Conservation (phyloP, 257 asterid genomes). For the Knoxia roxburghii region DNA sequence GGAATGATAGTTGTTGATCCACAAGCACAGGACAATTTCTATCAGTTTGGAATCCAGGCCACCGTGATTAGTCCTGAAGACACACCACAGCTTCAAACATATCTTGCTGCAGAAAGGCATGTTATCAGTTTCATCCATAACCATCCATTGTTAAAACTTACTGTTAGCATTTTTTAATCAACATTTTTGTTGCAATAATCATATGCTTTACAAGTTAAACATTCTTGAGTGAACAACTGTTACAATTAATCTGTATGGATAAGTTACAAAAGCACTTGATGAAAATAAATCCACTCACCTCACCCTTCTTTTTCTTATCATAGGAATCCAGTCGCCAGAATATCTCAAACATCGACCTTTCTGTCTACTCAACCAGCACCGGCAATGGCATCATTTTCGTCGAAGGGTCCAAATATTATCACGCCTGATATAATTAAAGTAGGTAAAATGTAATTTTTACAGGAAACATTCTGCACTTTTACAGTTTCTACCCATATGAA, state of each 20-base stretch:
- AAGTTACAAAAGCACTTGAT: too few relatives aligned
- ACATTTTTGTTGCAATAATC: too few relatives aligned
- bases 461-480: not conserved
- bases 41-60: conserved; percentile 38
- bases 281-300: too few relatives aligned
- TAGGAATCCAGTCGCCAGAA: conserved; percentile 53
- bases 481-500: not conserved
- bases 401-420: conserved; percentile 53
- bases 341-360: conserved; percentile 29
- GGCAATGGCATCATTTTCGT: conserved; percentile 35
- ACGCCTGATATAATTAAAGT: conserved; percentile 57
- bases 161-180: too few relatives aligned
- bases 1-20: conserved; percentile 45
- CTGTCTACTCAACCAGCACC: conserved; percentile 44
- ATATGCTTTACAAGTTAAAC: too few relatives aligned
- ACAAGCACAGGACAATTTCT: conserved; percentile 27
- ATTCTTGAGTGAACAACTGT: too few relatives aligned
- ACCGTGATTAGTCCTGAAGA: conserved; percentile 28
- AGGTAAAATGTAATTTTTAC: too few relatives aligned
- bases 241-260: too few relatives aligned
- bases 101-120: conserved; percentile 34
- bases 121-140: conserved; percentile 21
- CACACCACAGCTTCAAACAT: conserved; percentile 41
- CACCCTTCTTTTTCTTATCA: not conserved
- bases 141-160: too few relatives aligned